These are phyloP conservation scores for Mucor irregularis DNA, from an alignment of 371 early-diverging fungal genomes.

Conservation along the genomic window DNA sequence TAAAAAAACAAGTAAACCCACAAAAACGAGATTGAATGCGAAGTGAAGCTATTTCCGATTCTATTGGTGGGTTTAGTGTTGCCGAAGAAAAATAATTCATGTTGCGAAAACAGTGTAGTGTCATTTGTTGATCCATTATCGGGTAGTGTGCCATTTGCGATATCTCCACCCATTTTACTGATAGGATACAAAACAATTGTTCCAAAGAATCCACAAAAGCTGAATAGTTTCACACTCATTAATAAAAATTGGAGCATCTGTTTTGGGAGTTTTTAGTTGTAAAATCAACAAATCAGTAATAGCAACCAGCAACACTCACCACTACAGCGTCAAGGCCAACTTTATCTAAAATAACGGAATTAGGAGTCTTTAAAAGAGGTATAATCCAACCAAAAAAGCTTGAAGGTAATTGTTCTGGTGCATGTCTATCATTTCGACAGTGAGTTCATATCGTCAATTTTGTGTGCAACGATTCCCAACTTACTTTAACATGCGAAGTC, in stretches of 20 bases:
- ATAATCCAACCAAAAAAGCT: constrained; percentile 67
- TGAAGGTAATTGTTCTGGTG: constrained; percentile 51
- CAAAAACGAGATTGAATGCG: constrained; percentile 39
- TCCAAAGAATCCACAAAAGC: constrained; percentile 52
- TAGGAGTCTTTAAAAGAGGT: constrained; percentile 53
- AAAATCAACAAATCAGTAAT: too few species aligned
- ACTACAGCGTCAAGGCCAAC: constrained; percentile 73
- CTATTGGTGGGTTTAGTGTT: background rate
- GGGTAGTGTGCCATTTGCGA: constrained; percentile 29
- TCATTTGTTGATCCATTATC: constrained; percentile 17
- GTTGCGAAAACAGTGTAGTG: background rate
- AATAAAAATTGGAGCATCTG: constrained; percentile 56
- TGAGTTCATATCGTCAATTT: background rate
- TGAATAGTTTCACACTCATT: constrained; percentile 52
- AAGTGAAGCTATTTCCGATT: background rate
- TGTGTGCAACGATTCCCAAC: background rate
- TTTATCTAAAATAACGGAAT: constrained; percentile 58
- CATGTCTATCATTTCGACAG: constrained; percentile 32
- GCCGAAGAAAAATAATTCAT: constrained; percentile 5
- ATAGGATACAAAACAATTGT: constrained; percentile 48
- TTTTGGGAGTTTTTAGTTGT: background rate
- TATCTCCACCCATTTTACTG: constrained; percentile 49
- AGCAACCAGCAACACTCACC: constrained; percentile 30
- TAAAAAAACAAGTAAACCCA: constrained; percentile 64
- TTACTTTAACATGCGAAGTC: constrained; percentile 63